phyloP scores from a whole-genome alignment of 2,329 filamentous ascomycete species.

The Aureobasidium sp. region DNA sequence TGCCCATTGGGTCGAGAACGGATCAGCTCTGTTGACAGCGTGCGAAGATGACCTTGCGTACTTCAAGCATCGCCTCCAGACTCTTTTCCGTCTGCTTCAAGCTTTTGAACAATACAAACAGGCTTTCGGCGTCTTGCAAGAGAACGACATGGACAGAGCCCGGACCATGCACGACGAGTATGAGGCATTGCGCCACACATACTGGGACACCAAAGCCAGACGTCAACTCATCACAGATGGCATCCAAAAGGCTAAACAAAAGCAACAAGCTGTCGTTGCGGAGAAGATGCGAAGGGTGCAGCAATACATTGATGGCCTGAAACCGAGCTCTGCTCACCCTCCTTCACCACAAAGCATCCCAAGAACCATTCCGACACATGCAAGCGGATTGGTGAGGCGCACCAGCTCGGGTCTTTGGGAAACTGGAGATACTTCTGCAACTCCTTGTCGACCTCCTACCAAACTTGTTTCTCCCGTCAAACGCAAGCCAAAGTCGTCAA shows the following conservation, averaged over 20 bases:
- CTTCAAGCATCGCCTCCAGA: not conserved
- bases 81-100: not conserved
- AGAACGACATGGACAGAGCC: not conserved
- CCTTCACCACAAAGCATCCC: not conserved
- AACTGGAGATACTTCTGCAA: not conserved
- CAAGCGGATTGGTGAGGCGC: not conserved
- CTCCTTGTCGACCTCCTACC: not conserved
- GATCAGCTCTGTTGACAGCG: not conserved
- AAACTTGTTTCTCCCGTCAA: not conserved
- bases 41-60: not conserved
- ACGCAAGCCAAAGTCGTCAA: not conserved
- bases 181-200: not conserved
- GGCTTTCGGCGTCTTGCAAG: not conserved
- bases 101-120: not conserved
- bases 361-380: not conserved
- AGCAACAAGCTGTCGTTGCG: not conserved
- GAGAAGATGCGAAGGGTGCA: not conserved
- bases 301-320: not conserved
- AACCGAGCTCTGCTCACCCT: not conserved
- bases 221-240: not conserved
- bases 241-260: not conserved
- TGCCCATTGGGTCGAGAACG: constrained; percentile 4
- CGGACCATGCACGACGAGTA: not conserved
- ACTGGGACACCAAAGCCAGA: not conserved
- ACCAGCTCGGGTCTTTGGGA: not conserved